Conservation (phyloP, 495 filamentous ascomycete species). For the Aspergillus bertholletiae region DNA sequence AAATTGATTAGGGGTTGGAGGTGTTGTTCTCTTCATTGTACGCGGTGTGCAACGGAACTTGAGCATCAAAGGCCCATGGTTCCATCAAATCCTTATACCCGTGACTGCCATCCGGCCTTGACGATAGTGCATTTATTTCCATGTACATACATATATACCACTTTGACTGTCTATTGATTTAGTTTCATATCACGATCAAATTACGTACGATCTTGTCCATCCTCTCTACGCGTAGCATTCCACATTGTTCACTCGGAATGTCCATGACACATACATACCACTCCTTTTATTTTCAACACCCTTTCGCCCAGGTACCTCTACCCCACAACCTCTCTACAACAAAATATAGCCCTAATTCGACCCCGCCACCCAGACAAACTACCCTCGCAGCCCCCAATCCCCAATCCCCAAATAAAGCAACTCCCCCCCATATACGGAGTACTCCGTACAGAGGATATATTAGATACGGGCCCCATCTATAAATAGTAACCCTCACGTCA, state of each 20-base stretch:
- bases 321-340: too few species aligned
- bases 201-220: background rate
- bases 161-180: background rate
- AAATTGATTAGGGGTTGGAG: conserved; percentile 10
- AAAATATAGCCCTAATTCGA: too few species aligned
- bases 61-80: background rate
- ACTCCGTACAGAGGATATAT: too few species aligned
- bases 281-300: background rate
- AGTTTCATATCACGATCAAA: background rate
- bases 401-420: too few species aligned
- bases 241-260: background rate
- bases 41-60: background rate
- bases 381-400: too few species aligned
- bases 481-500: too few species aligned
- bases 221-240: background rate
- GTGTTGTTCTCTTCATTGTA: conserved; percentile 1
- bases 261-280: background rate
- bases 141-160: conserved; percentile 4
- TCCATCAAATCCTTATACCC: background rate
- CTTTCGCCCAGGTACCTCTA: too few species aligned
- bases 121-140: conserved; percentile 1
- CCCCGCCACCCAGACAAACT: too few species aligned
- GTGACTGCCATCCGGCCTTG: conserved; percentile 2
- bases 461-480: too few species aligned
- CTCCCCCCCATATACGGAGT: too few species aligned